These are phyloP conservation scores for Claviceps spartinae DNA, from an alignment of 2,329 filamentous ascomycete species.

Conservation along the genomic window DNA sequence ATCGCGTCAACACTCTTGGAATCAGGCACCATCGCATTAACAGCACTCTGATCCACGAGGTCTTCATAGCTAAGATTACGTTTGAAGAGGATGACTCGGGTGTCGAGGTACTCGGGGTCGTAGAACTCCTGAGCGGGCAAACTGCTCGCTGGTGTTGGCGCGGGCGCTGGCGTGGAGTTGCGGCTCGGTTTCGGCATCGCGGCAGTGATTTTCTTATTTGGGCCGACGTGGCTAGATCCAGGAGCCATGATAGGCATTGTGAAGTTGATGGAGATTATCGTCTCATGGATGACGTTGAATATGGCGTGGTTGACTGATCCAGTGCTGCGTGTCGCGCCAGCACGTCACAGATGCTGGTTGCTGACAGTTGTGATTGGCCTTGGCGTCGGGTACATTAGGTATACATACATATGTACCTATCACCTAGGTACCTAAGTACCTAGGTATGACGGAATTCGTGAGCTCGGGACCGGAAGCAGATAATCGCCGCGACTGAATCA, in stretches of 20 bases:
- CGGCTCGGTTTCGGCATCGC: conserved; percentile 57
- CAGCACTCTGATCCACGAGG: conserved; percentile 48
- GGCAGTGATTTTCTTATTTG: conserved; percentile 49
- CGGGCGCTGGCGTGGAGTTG: conserved; percentile 61
- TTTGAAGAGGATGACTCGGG: conserved; percentile 44
- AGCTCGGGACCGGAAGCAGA: background rate
- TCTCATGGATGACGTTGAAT: conserved; percentile 6
- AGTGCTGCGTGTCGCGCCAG: conserved; percentile 5
- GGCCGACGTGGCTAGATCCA: conserved; percentile 44
- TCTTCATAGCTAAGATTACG: conserved; percentile 51
- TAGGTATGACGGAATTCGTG: background rate
- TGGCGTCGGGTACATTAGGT: background rate
- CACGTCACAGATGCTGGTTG: background rate
- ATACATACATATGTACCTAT: too few species aligned
- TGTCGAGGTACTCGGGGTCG: conserved; percentile 53
- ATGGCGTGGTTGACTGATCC: conserved; percentile 1
- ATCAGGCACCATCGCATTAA: conserved; percentile 45
- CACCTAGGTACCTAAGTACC: background rate
- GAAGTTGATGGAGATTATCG: background rate
- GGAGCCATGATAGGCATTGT: conserved; percentile 36
- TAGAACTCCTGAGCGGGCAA: conserved; percentile 41
- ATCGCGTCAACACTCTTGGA: conserved; percentile 51
- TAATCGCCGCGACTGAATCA: background rate
- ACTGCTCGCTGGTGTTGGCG: conserved; percentile 29
- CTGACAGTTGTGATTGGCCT: background rate